These are phyloP conservation scores for Komagataella kurtzmanii DNA, from an alignment of 805 yeast genomes.

Conservation along the genomic window DNA sequence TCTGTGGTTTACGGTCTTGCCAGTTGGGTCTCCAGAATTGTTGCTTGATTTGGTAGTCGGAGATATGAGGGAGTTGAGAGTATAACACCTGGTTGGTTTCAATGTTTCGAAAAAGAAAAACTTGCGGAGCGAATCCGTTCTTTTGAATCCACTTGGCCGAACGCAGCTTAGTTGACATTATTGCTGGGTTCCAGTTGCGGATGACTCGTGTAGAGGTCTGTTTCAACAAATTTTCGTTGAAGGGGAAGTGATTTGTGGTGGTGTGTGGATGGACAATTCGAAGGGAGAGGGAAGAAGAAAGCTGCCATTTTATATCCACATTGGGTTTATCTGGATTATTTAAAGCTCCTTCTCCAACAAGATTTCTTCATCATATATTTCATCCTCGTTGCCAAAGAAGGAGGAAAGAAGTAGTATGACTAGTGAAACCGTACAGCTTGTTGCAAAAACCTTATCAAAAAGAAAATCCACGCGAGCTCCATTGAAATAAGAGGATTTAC, in stretches of 20 bases:
- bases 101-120: conserved; percentile 69
- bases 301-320: neutral
- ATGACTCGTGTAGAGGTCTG: neutral
- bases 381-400: conserved; percentile 10
- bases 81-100: conserved; percentile 85
- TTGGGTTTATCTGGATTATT: neutral
- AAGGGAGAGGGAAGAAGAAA: neutral
- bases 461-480: conserved; percentile 34
- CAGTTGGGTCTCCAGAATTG: conserved; percentile 80
- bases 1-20: conserved; percentile 72
- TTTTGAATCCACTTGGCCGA: conserved; percentile 41
- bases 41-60: conserved; percentile 40
- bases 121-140: conserved; percentile 69
- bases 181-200: neutral
- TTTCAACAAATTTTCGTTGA: neutral
- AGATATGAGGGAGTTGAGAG: conserved; percentile 66
- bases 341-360: conserved; percentile 12
- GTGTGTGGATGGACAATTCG: neutral
- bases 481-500: conserved; percentile 14
- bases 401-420: conserved; percentile 13
- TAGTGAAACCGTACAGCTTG: conserved; percentile 23
- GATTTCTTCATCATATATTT: conserved; percentile 18
- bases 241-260: neutral
- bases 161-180: conserved; percentile 30
- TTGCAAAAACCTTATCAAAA: conserved; percentile 38